These are phyloP conservation scores for Penicillium crustosum DNA, from an alignment of 2,329 filamentous ascomycete species.

Conservation along the genomic window DNA sequence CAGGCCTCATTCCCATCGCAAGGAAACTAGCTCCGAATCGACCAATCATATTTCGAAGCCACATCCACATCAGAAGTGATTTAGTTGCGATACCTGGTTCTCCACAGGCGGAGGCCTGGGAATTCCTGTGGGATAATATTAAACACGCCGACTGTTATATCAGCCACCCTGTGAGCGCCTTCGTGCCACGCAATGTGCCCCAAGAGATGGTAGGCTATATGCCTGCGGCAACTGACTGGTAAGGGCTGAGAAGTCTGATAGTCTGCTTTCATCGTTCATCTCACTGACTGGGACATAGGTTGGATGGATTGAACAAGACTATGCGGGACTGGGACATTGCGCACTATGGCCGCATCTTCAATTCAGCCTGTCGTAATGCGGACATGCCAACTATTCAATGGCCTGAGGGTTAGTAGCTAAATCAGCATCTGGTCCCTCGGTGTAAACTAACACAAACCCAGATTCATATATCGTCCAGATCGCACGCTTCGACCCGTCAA, in stretches of 20 bases:
- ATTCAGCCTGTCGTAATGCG: slow-evolving; percentile 60
- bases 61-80: slow-evolving; percentile 79
- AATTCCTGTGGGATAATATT: slow-evolving; percentile 71
- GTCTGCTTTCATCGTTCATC: neutral
- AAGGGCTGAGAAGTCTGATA: slow-evolving; percentile 19
- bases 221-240: slow-evolving; percentile 80
- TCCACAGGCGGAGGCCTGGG: slow-evolving; percentile 72
- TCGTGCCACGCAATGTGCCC: slow-evolving; percentile 70
- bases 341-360: slow-evolving; percentile 75
- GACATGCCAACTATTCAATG: slow-evolving; percentile 43
- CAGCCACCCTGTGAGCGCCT: slow-evolving; percentile 74
- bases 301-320: slow-evolving; percentile 77
- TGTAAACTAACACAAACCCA: slow-evolving; percentile 49
- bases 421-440: slow-evolving; percentile 5
- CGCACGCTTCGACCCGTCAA: slow-evolving; percentile 79
- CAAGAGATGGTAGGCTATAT: slow-evolving; percentile 68
- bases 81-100: slow-evolving; percentile 62
- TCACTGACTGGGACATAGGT: slow-evolving; percentile 44
- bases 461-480: slow-evolving; percentile 77
- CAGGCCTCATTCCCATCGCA: slow-evolving; percentile 71
- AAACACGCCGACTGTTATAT: slow-evolving; percentile 74
- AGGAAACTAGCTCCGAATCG: slow-evolving; percentile 69
- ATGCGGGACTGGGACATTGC: slow-evolving; percentile 68
- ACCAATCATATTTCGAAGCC: slow-evolving; percentile 76
- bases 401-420: slow-evolving; percentile 34